Conservation (phyloP, 1,139 yeast genomes). For the Candida sanyaensis region DNA sequence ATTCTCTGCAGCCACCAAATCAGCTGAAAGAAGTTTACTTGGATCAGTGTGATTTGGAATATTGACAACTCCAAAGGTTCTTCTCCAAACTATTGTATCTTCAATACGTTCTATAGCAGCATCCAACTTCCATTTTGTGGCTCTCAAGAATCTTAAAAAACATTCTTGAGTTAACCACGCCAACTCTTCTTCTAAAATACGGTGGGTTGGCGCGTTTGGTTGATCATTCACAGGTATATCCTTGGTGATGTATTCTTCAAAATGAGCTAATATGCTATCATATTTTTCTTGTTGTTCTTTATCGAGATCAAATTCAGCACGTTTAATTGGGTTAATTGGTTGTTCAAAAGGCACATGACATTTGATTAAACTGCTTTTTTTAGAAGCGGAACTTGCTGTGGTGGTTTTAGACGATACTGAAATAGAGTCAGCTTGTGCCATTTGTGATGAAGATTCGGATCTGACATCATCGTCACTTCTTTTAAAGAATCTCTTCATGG, state of each 20-base stretch:
- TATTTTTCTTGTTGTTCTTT: slow-evolving; percentile 32
- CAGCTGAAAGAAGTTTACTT: slow-evolving; percentile 57
- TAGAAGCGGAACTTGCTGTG: slow-evolving; percentile 13
- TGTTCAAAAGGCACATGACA: slow-evolving; percentile 43
- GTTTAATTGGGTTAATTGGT: slow-evolving; percentile 37
- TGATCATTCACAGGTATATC: slow-evolving; percentile 27
- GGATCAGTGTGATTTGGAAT: slow-evolving; percentile 42
- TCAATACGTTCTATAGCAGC: slow-evolving; percentile 75
- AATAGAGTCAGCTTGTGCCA: slow-evolving; percentile 4
- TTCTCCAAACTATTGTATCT: slow-evolving; percentile 83
- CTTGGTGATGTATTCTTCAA: slow-evolving; percentile 20
- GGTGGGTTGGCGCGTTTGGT: slow-evolving; percentile 21
- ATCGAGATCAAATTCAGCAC: slow-evolving; percentile 31
- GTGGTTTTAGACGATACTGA: slow-evolving; percentile 19
- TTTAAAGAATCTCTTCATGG: slow-evolving; percentile 22
- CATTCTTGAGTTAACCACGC: slow-evolving; percentile 95
- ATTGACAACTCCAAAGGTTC: slow-evolving; percentile 82
- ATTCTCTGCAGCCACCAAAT: slow-evolving; percentile 67
- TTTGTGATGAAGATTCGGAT: neutral
- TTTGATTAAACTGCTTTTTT: slow-evolving; percentile 23
- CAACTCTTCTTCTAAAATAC: slow-evolving; percentile 55
- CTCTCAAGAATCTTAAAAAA: slow-evolving; percentile 80
- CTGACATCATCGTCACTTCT: slow-evolving; percentile 14
- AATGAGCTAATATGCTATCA: slow-evolving; percentile 25
- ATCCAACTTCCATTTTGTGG: slow-evolving; percentile 81